Conservation (phyloP, 2,329 filamentous ascomycete species). For the Gliomastix tumulicola region DNA sequence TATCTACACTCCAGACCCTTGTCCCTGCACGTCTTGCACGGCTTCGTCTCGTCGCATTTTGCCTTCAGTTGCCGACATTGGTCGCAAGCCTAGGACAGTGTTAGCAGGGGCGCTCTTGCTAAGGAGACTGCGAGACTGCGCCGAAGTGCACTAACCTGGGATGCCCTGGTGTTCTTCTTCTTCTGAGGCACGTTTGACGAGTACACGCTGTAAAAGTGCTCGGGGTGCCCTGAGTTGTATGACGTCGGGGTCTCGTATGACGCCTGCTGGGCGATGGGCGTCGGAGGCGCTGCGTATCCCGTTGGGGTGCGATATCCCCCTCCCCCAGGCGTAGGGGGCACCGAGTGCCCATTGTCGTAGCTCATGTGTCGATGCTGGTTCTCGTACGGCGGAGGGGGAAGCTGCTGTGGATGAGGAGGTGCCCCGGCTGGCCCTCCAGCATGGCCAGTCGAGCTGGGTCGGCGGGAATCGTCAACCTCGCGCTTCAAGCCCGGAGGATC, state of each 20-base stretch:
- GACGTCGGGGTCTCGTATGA: conserved; percentile 25
- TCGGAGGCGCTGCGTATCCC: conserved; percentile 28
- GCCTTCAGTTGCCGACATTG: conserved; percentile 82
- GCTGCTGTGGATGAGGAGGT: conserved; percentile 19
- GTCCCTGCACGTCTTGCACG: conserved; percentile 81
- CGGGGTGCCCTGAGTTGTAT: conserved; percentile 25
- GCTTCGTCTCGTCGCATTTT: conserved; percentile 83
- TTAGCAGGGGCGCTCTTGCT: too few relatives aligned
- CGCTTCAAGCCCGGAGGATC: conserved; percentile 48
- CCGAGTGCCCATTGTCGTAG: conserved; percentile 39
- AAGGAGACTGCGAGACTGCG: too few relatives aligned
- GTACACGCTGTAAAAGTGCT: conserved; percentile 33
- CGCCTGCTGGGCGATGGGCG: conserved; percentile 28
- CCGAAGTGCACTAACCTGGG: conserved; percentile 43
- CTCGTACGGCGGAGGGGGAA: conserved; percentile 33
- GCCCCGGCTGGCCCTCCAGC: conserved; percentile 22
- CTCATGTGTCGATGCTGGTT: conserved; percentile 44
- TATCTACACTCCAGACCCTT: conserved; percentile 81
- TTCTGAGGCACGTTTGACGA: conserved; percentile 36
- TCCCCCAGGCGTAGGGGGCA: conserved; percentile 35
- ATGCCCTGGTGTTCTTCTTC: conserved; percentile 58
- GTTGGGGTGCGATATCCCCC: conserved; percentile 28
- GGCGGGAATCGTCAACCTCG: conserved; percentile 43
- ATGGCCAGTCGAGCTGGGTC: conserved; percentile 46
- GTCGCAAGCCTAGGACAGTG: conserved; percentile 83